Conservation (phyloP, 768 basidiomycete species). For the Myochromella boudieri region DNA sequence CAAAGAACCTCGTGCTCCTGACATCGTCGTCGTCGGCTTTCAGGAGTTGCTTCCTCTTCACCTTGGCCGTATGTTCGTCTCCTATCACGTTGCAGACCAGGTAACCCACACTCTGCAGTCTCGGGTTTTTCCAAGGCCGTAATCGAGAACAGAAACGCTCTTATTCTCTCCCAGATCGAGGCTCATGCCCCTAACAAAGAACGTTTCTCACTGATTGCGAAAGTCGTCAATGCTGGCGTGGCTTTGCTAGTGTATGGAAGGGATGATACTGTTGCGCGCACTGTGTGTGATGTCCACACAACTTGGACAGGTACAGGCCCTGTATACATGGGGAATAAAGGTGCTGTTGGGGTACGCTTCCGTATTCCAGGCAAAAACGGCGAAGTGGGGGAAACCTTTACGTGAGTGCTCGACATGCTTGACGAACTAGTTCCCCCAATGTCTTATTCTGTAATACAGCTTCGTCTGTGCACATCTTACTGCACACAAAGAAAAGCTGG, state of each 20-base stretch:
- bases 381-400: conserved; percentile 71
- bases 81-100: conserved; percentile 5
- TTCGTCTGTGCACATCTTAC: conserved; percentile 94
- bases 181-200: conserved; percentile 70
- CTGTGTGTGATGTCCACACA: conserved; percentile 65
- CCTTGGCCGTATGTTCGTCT: conserved; percentile 67
- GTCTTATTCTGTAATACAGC: conserved; percentile 4
- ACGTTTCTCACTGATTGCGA: conserved; percentile 74
- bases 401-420: conserved; percentile 53
- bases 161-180: conserved; percentile 77
- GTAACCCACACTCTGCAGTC: conserved; percentile 46
- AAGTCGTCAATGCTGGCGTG: conserved; percentile 82
- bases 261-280: conserved; percentile 63
- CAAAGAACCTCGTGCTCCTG: conserved; percentile 64
- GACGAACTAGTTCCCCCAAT: neutral
- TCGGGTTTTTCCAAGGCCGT: conserved; percentile 74
- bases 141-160: conserved; percentile 63
- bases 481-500: conserved; percentile 69
- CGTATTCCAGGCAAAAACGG: conserved; percentile 59
- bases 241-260: conserved; percentile 86
- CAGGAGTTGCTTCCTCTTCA: conserved; percentile 92
- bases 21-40: conserved; percentile 88
- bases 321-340: conserved; percentile 90
- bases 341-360: conserved; percentile 87
- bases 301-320: conserved; percentile 75